A percentile compares a stretch with the other conserved stretches of the same genome.
Evolutionary conservation across 352 stramenopile genomes (phyloP).

Genomic region (Globisporangium barbulae): DNA sequence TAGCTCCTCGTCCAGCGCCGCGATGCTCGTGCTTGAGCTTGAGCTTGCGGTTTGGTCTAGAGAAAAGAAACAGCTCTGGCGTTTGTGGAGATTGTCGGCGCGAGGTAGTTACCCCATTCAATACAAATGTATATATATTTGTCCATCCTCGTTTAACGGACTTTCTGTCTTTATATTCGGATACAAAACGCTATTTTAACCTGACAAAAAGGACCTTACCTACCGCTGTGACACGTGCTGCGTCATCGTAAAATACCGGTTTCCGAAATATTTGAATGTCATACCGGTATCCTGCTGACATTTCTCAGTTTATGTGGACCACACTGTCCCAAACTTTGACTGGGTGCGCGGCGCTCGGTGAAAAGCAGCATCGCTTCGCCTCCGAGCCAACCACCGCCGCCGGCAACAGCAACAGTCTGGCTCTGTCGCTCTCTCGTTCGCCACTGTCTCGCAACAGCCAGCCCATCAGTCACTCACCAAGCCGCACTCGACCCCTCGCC

Average conservation of each 20-base stretch:
- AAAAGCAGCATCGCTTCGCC: constrained; percentile 14
- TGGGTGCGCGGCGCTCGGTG: constrained; percentile 9
- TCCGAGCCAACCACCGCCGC: not conserved
- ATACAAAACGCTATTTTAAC: not conserved
- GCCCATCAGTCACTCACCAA: not conserved
- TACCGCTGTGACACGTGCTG: not conserved
- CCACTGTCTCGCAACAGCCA: constrained; percentile 1
- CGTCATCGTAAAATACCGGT: constrained; percentile 3
- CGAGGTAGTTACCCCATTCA: not conserved
- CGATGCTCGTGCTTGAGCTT: not conserved
- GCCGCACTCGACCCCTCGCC: constrained; percentile 4
- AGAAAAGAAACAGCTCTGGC: constrained; percentile 10
- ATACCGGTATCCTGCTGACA: not conserved
- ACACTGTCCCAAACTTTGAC: not conserved
- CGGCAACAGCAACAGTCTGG: not conserved
- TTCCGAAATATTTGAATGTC: not conserved
- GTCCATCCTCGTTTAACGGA: not conserved
- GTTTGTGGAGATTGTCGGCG: not conserved
- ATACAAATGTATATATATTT: not conserved
- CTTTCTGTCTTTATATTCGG: not conserved
- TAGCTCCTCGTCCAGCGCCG: not conserved
- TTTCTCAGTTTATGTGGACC: constrained; percentile 2
- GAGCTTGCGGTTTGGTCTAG: constrained; percentile 8
- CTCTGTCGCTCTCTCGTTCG: constrained; percentile 6
- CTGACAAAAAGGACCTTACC: not conserved